Conservation (phyloP, 2,329 filamentous ascomycete species). For the Paecilomyces sp. region DNA sequence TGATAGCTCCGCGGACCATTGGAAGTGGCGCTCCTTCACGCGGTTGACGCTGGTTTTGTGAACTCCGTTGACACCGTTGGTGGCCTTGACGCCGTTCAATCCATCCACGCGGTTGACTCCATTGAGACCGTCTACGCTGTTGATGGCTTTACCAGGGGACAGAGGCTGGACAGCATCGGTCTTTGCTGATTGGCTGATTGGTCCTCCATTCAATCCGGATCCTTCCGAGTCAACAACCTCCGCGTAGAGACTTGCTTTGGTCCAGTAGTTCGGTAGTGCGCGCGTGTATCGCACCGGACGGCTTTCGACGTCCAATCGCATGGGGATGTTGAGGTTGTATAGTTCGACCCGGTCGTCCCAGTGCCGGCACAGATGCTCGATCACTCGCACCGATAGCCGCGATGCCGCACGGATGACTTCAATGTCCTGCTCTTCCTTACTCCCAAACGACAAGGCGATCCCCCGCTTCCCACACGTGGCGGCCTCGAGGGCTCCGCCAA, state of each 20-base stretch:
- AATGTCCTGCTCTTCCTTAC: slow-evolving; percentile 68
- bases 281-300: slow-evolving; percentile 67
- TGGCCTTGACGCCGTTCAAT: slow-evolving; percentile 12
- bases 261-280: slow-evolving; percentile 84
- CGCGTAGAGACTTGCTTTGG: slow-evolving; percentile 67
- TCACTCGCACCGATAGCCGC: slow-evolving; percentile 61
- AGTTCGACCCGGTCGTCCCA: slow-evolving; percentile 68
- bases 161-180: not conserved
- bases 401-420: slow-evolving; percentile 67
- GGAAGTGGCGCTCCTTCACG: slow-evolving; percentile 67
- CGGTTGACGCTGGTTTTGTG: not conserved
- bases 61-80: not conserved
- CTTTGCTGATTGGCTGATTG: not conserved
- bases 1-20: slow-evolving; percentile 76
- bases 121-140: slow-evolving; percentile 30
- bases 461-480: slow-evolving; percentile 60
- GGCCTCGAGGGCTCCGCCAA: slow-evolving; percentile 70
- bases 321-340: slow-evolving; percentile 79
- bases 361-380: slow-evolving; percentile 64
- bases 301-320: slow-evolving; percentile 63
- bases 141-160: not conserved
- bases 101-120: slow-evolving; percentile 34
- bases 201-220: slow-evolving; percentile 51
- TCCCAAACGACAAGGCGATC: slow-evolving; percentile 79
- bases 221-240: slow-evolving; percentile 59